Base-by-base conservation (phyloP, 164 flowering plant species). In the Liquidambar formosana region DNA sequence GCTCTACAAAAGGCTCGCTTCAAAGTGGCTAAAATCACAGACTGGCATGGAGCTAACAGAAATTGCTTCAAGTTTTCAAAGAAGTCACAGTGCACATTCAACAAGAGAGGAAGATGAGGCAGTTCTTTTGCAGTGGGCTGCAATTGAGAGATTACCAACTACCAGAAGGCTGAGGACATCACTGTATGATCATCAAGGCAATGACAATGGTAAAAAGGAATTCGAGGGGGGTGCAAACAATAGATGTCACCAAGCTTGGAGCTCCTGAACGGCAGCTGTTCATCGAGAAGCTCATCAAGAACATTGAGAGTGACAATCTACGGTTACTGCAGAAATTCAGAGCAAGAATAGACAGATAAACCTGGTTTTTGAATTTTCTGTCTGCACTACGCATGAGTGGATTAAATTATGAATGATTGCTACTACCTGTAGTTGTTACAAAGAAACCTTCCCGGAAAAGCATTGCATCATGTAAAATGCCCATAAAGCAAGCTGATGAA, bases 291-390 rank as follows among this genome's bases (percentile, higher is more conserved):
- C 84, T 89, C 65, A 82, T 89, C 41, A 84, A 77, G 62, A 76
- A 89, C 68, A 79, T 86, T 23, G 88, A 86, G 76, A 68, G 79
- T 14, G 88, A 88, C 26, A 85, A 88, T 68, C 86, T 76, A 45
- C 75, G 44, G 15, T 67, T 86, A 65, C 75, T 86, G 80, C 82
- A 70, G 59, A 87, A 79, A 56, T 60, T 84, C 3, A 78, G 81
- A 62, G 72, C 78, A 13, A 78, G 89, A 64, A 77, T 81, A 0
- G 84, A 88, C 74, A 82, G 79, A 89, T 85, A 69, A 68, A 60
- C 51, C 18, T 33, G 12, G 10, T 63, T 16, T n/a, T 23, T 23
- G n/a, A 49, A 49, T 49, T 49, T 15, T 49, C n/a, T n/a, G 5
- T 5, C 12, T 5, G 14, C n/a, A 5, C n/a, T 33, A 2, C 4